A percentile compares a stretch with the other conserved stretches of the same genome.
Conservation (phyloP, 2,329 filamentous ascomycete species). For the Lasiodiplodia sp. region DNA sequence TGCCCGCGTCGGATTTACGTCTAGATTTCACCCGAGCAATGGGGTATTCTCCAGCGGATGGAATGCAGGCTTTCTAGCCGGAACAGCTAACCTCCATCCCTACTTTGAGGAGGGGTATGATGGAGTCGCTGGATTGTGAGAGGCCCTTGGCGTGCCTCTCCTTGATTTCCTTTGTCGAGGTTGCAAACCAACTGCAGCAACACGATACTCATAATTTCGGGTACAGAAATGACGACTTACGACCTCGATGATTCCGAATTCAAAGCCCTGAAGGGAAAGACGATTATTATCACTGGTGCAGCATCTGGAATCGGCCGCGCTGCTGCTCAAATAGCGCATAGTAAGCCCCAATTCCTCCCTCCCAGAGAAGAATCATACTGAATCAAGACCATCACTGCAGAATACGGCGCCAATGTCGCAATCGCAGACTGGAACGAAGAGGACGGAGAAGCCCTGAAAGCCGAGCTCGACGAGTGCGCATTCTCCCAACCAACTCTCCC, state of each 20-base stretch:
- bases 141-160: neutral
- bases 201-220: too few relatives aligned
- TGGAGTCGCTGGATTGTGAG: neutral
- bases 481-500: neutral
- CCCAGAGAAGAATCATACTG: neutral
- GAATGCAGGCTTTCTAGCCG: too few relatives aligned
- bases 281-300: constrained; percentile 37
- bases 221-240: constrained; percentile 12
- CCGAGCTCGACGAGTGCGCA: constrained; percentile 28
- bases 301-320: constrained; percentile 36
- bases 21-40: neutral
- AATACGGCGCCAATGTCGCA: constrained; percentile 36
- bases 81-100: neutral
- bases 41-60: too few relatives aligned
- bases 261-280: constrained; percentile 33
- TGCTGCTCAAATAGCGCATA: constrained; percentile 35
- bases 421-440: constrained; percentile 35
- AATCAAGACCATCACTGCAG: constrained; percentile 20
- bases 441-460: constrained; percentile 32
- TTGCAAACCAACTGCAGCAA: neutral
- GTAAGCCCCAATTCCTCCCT: constrained; percentile 24
- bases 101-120: neutral
- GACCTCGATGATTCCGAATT: constrained; percentile 13
- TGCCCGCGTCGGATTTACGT: constrained; percentile 7
- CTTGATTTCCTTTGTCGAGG: neutral